These are phyloP conservation scores for Lippia alba DNA, from an alignment of 305 asterid species.

Conservation along the genomic window DNA sequence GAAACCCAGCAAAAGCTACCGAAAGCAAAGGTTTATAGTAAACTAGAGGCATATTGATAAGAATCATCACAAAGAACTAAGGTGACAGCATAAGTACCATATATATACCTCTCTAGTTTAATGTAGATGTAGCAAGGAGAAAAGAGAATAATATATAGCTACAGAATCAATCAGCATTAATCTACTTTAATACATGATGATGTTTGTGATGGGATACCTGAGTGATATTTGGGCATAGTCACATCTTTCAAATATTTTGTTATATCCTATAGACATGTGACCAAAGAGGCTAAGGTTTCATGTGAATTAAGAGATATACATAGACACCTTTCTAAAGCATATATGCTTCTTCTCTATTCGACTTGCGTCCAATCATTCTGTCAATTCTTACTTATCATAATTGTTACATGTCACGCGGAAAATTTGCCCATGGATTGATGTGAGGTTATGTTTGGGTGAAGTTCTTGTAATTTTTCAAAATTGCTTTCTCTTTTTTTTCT, in stretches of 20 bases:
- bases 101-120: no score
- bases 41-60: no score
- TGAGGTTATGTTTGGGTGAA: no score
- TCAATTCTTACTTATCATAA: no score
- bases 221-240: constrained; percentile 10
- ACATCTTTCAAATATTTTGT: not conserved
- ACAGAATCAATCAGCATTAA: constrained; percentile 25
- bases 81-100: not conserved
- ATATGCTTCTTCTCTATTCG: constrained; percentile 24
- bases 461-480: no score
- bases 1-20: no score
- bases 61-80: constrained; percentile 5
- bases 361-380: constrained; percentile 29
- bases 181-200: not conserved
- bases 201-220: constrained; percentile 9
- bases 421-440: no score
- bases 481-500: no score
- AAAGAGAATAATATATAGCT: no score
- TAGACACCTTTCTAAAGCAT: constrained; percentile 1
- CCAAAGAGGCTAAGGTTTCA: constrained; percentile 33
- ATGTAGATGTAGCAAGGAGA: no score
- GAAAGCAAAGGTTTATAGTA: no score
- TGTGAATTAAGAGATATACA: constrained; percentile 6
- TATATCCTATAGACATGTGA: not conserved
- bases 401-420: not conserved